Evolutionary conservation across 257 asterid species (phyloP).

Genomic region (Ehretia macrophylla): DNA sequence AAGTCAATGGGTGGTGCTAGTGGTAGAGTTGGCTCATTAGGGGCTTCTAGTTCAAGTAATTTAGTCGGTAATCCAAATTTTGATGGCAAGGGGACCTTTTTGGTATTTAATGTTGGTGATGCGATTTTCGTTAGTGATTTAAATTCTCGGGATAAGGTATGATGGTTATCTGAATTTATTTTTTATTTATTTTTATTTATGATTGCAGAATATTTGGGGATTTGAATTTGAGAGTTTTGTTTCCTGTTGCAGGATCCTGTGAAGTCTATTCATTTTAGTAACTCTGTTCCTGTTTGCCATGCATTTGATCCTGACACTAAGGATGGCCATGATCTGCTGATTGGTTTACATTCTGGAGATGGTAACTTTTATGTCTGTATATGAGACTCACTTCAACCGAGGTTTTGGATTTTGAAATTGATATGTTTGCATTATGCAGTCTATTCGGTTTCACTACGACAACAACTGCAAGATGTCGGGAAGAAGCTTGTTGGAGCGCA

Average conservation of each 20-base stretch:
- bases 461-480: constrained; percentile 92
- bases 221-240: constrained; percentile 34
- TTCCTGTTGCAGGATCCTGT: constrained; percentile 78
- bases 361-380: constrained; percentile 37
- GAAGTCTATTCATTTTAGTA: constrained; percentile 89
- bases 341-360: constrained; percentile 93
- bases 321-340: constrained; percentile 97
- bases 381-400: neutral
- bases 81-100: constrained; percentile 91
- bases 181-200: neutral
- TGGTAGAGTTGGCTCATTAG: constrained; percentile 79
- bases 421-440: constrained; percentile 37
- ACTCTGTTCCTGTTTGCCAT: constrained; percentile 91
- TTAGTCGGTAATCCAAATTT: constrained; percentile 61
- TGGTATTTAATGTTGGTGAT: constrained; percentile 95
- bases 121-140: constrained; percentile 85
- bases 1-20: constrained; percentile 56
- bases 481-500: constrained; percentile 99
- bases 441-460: constrained; percentile 87
- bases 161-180: constrained; percentile 11
- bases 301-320: constrained; percentile 93
- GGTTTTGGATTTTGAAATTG: neutral
- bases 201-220: neutral
- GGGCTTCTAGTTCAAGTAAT: constrained; percentile 69
- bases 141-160: constrained; percentile 96